Conservation (phyloP, 169 alveolate species). For the Theileria parva region DNA sequence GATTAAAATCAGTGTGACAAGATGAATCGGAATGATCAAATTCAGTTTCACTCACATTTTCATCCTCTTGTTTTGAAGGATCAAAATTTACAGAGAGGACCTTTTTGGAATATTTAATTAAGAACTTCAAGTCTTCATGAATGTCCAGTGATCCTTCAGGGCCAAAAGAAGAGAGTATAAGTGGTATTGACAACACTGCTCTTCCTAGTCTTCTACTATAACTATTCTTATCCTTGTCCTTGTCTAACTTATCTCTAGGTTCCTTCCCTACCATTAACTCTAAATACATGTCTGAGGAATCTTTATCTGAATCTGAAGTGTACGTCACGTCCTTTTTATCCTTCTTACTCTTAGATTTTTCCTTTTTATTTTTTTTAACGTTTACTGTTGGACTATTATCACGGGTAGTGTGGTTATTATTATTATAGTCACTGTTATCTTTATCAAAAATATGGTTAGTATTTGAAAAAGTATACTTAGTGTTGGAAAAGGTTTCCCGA, state of each 20-base stretch:
- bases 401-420: neutral
- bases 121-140: constrained; percentile 8
- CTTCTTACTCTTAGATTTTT: neutral
- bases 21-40: neutral
- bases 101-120: neutral
- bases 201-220: constrained; percentile 51
- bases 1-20: neutral
- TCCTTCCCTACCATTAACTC: constrained; percentile 13
- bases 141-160: constrained; percentile 19
- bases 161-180: constrained; percentile 41
- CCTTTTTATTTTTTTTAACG: neutral
- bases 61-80: neutral
- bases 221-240: constrained; percentile 26
- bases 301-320: neutral
- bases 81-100: neutral
- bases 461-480: neutral
- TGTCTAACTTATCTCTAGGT: neutral
- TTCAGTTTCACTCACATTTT: neutral
- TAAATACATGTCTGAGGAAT: constrained; percentile 20
- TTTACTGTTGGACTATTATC: neutral
- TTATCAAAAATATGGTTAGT: neutral
- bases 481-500: neutral
- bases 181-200: constrained; percentile 55
- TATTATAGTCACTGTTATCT: neutral
- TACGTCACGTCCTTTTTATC: neutral